Evolutionary conservation across 768 basidiomycete genomes (phyloP).

Genomic region (Agaricus blazei): DNA sequence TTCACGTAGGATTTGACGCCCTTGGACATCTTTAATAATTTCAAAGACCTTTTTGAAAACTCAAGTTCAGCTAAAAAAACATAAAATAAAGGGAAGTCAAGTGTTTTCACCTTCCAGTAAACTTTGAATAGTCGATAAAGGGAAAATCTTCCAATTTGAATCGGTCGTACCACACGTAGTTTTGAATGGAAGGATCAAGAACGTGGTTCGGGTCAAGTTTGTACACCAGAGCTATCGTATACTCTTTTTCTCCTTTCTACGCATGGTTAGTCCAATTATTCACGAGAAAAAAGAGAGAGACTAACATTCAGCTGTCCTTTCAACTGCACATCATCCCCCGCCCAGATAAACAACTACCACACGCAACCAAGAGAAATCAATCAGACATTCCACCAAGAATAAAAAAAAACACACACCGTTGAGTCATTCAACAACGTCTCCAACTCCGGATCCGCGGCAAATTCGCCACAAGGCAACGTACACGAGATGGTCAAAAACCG

Average conservation of each 20-base stretch:
- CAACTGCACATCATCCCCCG: constrained; percentile 18
- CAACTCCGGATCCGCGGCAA: constrained; percentile 29
- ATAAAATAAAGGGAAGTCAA: background rate
- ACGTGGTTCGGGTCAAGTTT: background rate
- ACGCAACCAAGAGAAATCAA: background rate
- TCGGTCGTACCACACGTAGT: constrained; percentile 22
- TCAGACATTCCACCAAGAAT: background rate
- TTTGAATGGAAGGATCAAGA: background rate
- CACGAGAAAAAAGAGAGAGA: background rate
- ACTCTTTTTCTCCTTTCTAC: constrained; percentile 23
- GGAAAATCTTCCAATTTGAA: constrained; percentile 27
- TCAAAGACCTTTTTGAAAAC: constrained; percentile 21
- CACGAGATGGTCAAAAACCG: constrained; percentile 19
- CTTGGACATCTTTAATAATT: constrained; percentile 26
- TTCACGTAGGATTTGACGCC: constrained; percentile 19
- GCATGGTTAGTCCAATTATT: background rate
- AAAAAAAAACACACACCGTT: constrained; percentile 21
- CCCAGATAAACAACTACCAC: constrained; percentile 30
- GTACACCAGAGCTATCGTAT: constrained; percentile 21
- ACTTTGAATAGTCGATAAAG: constrained; percentile 25
- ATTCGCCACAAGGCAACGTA: constrained; percentile 24
- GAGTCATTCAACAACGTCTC: constrained; percentile 19
- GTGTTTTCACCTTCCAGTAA: constrained; percentile 28
- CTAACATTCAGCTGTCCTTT: constrained; percentile 1
- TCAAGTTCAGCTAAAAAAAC: background rate